These are phyloP conservation scores for Pseudovirgaria hyperparasitica DNA, from an alignment of 2,329 filamentous ascomycete genomes.

Conservation along the genomic window DNA sequence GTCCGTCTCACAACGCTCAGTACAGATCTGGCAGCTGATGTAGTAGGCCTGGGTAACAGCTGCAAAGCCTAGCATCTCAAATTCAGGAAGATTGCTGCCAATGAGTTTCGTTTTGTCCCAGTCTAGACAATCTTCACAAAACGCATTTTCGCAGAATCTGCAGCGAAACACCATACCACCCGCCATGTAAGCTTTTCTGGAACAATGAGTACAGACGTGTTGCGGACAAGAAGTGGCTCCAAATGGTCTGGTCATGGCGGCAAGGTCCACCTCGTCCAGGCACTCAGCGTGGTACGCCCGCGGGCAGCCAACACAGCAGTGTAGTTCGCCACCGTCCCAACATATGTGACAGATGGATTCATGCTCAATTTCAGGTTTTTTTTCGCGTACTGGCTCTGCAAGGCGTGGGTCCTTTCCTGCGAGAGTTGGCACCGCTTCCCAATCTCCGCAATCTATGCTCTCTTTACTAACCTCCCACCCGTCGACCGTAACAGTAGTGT, in stretches of 20 bases:
- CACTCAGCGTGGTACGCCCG: conserved; percentile 42
- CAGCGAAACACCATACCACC: conserved; percentile 40
- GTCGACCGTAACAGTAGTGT: conserved; percentile 43
- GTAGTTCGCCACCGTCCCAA: conserved; percentile 34
- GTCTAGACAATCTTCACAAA: conserved; percentile 47
- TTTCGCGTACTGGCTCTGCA: conserved; percentile 35
- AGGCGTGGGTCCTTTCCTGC: conserved; percentile 42
- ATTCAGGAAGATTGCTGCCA: conserved; percentile 39
- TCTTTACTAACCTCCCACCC: conserved; percentile 46
- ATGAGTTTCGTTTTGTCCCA: conserved; percentile 38
- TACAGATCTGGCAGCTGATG: conserved; percentile 37
- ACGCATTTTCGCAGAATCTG: conserved; percentile 41
- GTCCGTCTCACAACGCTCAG: conserved; percentile 8
- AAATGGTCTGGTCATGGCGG: conserved; percentile 29
- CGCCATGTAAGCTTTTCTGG: conserved; percentile 36
- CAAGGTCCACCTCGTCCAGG: conserved; percentile 24
- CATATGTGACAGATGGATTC: conserved; percentile 42
- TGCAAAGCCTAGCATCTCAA: conserved; percentile 35
- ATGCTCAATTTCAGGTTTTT: conserved; percentile 33
- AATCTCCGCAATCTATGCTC: conserved; percentile 37
- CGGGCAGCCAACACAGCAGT: conserved; percentile 40
- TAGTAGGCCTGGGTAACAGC: conserved; percentile 35
- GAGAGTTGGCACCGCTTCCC: conserved; percentile 46
- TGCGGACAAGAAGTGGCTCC: conserved; percentile 42
- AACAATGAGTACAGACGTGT: conserved; percentile 42